Conservation (phyloP, 331 rosid species). For the Malus hybrid region DNA sequence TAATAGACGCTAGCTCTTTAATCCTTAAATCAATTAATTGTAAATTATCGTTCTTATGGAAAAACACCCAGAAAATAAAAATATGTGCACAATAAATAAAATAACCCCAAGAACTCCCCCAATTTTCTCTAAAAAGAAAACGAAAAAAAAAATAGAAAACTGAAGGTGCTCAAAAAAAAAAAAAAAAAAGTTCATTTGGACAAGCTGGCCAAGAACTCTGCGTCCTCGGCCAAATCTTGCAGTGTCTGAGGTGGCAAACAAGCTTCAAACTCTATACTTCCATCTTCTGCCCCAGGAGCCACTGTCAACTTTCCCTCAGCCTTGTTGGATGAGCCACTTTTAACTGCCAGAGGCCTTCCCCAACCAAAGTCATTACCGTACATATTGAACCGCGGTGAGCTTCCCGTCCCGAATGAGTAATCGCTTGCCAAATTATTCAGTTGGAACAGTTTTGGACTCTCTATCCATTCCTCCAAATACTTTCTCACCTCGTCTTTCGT, state of each 20-base stretch:
- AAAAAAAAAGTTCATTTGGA: background rate
- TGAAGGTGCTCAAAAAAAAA: too few species aligned
- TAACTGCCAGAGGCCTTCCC: constrained; percentile 8
- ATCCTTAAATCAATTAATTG: too few species aligned
- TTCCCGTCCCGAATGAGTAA: background rate
- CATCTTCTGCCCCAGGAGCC: constrained; percentile 16
- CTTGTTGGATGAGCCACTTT: constrained; percentile 4
- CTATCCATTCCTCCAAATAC: background rate
- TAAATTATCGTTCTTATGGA: too few species aligned
- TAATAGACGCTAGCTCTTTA: too few species aligned
- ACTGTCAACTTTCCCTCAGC: background rate
- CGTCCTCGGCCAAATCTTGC: constrained; percentile 1
- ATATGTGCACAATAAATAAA: too few species aligned
- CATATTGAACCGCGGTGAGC: constrained; percentile 18
- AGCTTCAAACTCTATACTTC: constrained; percentile 20
- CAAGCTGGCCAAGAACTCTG: background rate
- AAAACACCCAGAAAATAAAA: too few species aligned
- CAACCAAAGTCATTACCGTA: constrained; percentile 19
- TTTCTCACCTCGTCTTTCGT: background rate
- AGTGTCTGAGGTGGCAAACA: background rate
- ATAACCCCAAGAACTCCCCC: too few species aligned
- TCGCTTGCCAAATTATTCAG: background rate
- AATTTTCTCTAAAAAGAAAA: too few species aligned
- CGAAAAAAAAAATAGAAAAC: too few species aligned
- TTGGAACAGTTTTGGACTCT: background rate